Percentiles rank a stretch among this genome's conserved stretches.
phyloP scores from a whole-genome alignment of 257 asterid genomes.

The Apocynum venetum region DNA sequence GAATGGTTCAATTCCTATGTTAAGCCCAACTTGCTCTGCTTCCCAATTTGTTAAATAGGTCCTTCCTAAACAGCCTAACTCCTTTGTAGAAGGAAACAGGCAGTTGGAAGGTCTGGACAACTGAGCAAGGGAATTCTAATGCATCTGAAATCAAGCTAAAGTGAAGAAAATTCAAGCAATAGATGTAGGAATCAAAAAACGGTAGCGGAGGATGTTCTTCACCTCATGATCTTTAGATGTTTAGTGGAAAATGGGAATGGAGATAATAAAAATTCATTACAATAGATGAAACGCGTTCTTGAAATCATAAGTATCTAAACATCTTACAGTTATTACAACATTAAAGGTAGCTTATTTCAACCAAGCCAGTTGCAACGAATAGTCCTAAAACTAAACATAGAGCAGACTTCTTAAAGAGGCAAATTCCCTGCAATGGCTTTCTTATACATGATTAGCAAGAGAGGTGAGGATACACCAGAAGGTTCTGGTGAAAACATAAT shows the following conservation, averaged over 20 bases:
- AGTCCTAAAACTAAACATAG: constrained; percentile 14
- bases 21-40: background rate
- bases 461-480: constrained; percentile 9
- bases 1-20: background rate
- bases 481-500: background rate
- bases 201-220: background rate
- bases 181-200: background rate
- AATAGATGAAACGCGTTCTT: background rate
- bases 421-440: constrained; percentile 10
- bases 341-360: constrained; percentile 33
- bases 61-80: background rate
- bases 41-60: background rate
- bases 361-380: background rate
- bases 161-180: background rate
- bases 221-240: background rate
- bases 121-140: background rate
- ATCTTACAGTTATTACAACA: constrained; percentile 28
- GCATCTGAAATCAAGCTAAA: background rate
- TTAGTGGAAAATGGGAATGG: background rate
- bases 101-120: background rate
- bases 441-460: constrained; percentile 10
- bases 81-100: background rate
- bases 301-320: background rate
- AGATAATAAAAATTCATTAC: background rate
- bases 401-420: background rate